Percentiles rank a stretch among this genome's conserved stretches.
Evolutionary conservation across 1,284 basidiomycete genomes (phyloP).

Genomic region (Trichosporon sp.): DNA sequence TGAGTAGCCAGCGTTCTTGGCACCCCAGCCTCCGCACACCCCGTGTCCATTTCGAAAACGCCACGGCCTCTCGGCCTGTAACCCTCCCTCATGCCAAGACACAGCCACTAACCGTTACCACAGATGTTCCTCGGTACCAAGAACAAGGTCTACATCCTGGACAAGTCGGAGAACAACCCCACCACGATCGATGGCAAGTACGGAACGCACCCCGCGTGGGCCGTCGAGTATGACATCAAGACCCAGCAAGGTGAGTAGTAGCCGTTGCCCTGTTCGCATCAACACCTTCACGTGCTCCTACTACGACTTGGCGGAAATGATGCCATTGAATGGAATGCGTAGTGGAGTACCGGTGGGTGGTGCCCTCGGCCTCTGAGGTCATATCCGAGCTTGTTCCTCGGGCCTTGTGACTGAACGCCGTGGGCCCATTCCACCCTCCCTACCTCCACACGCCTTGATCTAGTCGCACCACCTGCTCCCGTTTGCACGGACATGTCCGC

Average conservation of each 20-base stretch:
- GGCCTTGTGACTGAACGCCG: background rate
- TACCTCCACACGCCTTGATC: background rate
- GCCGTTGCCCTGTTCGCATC: background rate
- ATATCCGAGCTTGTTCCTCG: background rate
- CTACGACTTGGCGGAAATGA: background rate
- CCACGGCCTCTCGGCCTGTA: background rate
- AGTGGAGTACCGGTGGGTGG: background rate
- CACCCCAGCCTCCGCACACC: background rate
- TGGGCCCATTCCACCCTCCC: background rate
- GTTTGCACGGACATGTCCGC: background rate
- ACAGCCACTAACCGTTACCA: conserved; percentile 5
- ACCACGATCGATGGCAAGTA: conserved; percentile 53
- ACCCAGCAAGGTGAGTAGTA: conserved; percentile 46
- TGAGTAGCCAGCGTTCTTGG: conserved; percentile 23
- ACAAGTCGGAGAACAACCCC: conserved; percentile 57
- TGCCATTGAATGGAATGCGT: background rate
- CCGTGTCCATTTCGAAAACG: background rate
- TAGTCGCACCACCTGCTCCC: background rate
- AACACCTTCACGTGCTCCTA: background rate
- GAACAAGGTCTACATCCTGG: conserved; percentile 53
- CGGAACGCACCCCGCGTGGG: conserved; percentile 49
- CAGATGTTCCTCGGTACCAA: conserved; percentile 52
- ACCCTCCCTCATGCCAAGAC: background rate
- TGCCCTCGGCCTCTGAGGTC: conserved; percentile 2
- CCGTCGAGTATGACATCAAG: conserved; percentile 51